Conservation (phyloP, 495 filamentous ascomycete species). For the Penicillium soppii region DNA sequence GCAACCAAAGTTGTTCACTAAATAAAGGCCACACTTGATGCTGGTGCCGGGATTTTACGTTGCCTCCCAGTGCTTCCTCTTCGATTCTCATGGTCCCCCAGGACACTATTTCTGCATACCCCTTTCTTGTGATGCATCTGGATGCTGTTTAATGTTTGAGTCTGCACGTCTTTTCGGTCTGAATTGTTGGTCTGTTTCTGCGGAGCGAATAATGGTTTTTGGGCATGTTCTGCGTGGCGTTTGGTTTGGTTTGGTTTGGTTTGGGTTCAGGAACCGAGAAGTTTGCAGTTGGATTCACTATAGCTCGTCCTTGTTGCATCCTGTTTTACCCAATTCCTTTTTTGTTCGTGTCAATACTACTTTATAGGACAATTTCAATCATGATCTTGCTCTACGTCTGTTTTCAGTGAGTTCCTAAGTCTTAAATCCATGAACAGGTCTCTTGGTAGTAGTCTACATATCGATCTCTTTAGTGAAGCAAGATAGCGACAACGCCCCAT, state of each 20-base stretch:
- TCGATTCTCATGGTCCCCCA: conserved; percentile 23
- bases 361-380: conserved; percentile 23
- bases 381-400: conserved; percentile 8
- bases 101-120: conserved; percentile 28
- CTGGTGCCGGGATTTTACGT: background rate
- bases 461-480: no score
- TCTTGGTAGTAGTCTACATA: no score
- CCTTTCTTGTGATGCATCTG: conserved; percentile 22
- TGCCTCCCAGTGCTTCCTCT: conserved; percentile 4
- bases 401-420: background rate
- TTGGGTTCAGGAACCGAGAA: conserved; percentile 7
- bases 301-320: background rate
- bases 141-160: conserved; percentile 24
- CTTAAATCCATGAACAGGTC: no score
- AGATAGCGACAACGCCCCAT: no score
- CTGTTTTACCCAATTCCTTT: conserved; percentile 1
- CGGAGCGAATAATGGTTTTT: conserved; percentile 15
- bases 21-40: background rate
- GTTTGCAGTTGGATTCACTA: conserved; percentile 5
- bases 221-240: conserved; percentile 27
- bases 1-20: conserved; percentile 20
- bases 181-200: conserved; percentile 3
- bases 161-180: conserved; percentile 5
- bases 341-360: conserved; percentile 20
- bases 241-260: no score